A percentile compares a stretch with the other conserved stretches of the same genome.
Evolutionary conservation across 1,139 yeast genomes (phyloP).

Genomic region (Pichia sp.): DNA sequence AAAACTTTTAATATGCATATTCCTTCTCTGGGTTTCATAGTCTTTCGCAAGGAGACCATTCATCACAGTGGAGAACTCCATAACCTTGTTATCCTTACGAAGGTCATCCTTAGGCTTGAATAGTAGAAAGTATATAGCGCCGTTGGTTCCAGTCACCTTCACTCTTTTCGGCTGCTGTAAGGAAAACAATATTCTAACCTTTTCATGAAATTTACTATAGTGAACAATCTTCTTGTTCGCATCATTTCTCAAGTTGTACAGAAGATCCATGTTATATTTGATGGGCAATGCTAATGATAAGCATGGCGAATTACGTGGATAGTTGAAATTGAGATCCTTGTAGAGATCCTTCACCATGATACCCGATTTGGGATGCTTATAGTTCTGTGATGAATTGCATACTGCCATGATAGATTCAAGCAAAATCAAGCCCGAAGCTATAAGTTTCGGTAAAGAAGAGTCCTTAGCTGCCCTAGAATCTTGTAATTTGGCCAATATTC

Average conservation of each 20-base stretch:
- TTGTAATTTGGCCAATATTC: slow-evolving; percentile 31
- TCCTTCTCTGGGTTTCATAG: slow-evolving; percentile 66
- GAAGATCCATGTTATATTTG: slow-evolving; percentile 61
- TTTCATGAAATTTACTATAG: slow-evolving; percentile 50
- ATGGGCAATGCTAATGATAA: slow-evolving; percentile 73
- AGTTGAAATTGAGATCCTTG: slow-evolving; percentile 43
- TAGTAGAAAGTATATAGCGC: slow-evolving; percentile 60
- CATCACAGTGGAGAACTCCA: slow-evolving; percentile 87
- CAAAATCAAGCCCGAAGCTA: slow-evolving; percentile 17
- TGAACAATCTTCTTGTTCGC: slow-evolving; percentile 36
- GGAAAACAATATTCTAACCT: slow-evolving; percentile 66
- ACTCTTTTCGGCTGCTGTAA: slow-evolving; percentile 84
- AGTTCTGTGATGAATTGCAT: slow-evolving; percentile 14
- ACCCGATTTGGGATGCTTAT: slow-evolving; percentile 10
- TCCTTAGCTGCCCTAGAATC: slow-evolving; percentile 9
- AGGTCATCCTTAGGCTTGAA: slow-evolving; percentile 88
- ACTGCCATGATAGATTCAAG: slow-evolving; percentile 26
- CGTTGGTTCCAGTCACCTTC: slow-evolving; percentile 72
- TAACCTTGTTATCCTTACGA: slow-evolving; percentile 88
- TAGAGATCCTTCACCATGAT: slow-evolving; percentile 12
- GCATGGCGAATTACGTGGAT: slow-evolving; percentile 42
- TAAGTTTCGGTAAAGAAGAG: slow-evolving; percentile 3
- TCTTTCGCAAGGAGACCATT: slow-evolving; percentile 64
- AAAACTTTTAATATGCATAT: slow-evolving; percentile 67
- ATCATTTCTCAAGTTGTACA: slow-evolving; percentile 32